Evolutionary conservation across 176 grass and related monocot species (phyloP), one percentile per base, ranked within the genome.

Genomic region (Musa acuminata): DNA sequence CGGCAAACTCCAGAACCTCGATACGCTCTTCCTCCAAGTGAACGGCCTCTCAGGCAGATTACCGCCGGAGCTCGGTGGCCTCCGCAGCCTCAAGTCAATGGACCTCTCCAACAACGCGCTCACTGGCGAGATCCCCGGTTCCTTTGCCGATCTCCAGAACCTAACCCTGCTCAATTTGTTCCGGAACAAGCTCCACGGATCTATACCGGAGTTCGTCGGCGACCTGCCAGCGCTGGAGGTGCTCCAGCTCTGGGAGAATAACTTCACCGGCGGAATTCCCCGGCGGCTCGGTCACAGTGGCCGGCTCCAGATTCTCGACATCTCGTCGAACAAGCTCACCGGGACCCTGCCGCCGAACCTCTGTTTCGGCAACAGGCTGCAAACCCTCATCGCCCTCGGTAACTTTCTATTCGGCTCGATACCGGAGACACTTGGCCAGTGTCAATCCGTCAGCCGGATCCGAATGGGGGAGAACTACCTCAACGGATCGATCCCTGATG

Each of bases 71-170:
- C 79, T 96, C 50, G 88, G 85, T 7, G 29, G 50, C 11, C 83
- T 86, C 16, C 49, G 59, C 8, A 72, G 62, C 76, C 92, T 96
- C 2, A 82, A 82, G 24, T 81, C 85, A 2, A 69, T 96, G 52
- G 86, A 91, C 73, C 8, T 96, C 25, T 91, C 92, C 0, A 76
- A 82, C 63, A 96, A 96, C 62, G 83, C 52, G 9, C 82, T 96
- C 79, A 35, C 76, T 52, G 92, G 92, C 13, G 89, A 91, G 82
- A 88, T 96, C 73, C 92, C 92, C 51, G 27, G 73, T 13, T 91
- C 67, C 79, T 86, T 96, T 68, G 67, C 85, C 64, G 75, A 88
- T 67, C 92, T 96, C 74, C 86, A 88, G 78, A 96, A 91, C 79
- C 79, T 96, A 71, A 82, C 86, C 0, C 77, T 85, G 63, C 86